Evolutionary conservation across 805 yeast species (phyloP).

Genomic region (Zygotorulaspora chibaensis): DNA sequence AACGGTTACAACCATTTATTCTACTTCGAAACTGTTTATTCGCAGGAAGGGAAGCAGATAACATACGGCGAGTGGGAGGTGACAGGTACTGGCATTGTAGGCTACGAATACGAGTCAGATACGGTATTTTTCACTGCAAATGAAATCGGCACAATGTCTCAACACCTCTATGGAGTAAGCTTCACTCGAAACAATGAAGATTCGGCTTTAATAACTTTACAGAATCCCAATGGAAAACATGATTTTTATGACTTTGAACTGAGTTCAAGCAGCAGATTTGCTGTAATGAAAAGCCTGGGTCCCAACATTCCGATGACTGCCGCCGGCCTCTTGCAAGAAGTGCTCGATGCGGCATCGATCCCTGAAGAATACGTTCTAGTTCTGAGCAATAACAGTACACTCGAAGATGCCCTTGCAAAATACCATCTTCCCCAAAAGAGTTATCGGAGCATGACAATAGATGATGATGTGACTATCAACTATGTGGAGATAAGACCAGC

Average conservation of each 20-base stretch:
- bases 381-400: slow-evolving; percentile 16
- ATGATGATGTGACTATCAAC: slow-evolving; percentile 43
- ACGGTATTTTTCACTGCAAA: slow-evolving; percentile 56
- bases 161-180: slow-evolving; percentile 53
- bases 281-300: slow-evolving; percentile 26
- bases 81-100: slow-evolving; percentile 43
- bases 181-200: slow-evolving; percentile 26
- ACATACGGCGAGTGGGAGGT: slow-evolving; percentile 51
- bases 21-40: slow-evolving; percentile 46
- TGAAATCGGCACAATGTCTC: slow-evolving; percentile 40
- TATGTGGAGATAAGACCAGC: slow-evolving; percentile 62
- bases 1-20: slow-evolving; percentile 61
- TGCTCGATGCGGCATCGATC: slow-evolving; percentile 8
- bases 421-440: slow-evolving; percentile 46
- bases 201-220: slow-evolving; percentile 10
- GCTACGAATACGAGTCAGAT: slow-evolving; percentile 45
- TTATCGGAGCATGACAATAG: slow-evolving; percentile 38
- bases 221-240: slow-evolving; percentile 19
- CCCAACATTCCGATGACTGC: slow-evolving; percentile 24
- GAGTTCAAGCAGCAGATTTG: slow-evolving; percentile 53
- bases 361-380: slow-evolving; percentile 8
- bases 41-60: slow-evolving; percentile 40
- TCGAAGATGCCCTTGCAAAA: slow-evolving; percentile 22
- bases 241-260: slow-evolving; percentile 44
- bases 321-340: slow-evolving; percentile 23